phyloP scores from a whole-genome alignment of 1,284 basidiomycete genomes.

The Lentinula novae-zelandiae region DNA sequence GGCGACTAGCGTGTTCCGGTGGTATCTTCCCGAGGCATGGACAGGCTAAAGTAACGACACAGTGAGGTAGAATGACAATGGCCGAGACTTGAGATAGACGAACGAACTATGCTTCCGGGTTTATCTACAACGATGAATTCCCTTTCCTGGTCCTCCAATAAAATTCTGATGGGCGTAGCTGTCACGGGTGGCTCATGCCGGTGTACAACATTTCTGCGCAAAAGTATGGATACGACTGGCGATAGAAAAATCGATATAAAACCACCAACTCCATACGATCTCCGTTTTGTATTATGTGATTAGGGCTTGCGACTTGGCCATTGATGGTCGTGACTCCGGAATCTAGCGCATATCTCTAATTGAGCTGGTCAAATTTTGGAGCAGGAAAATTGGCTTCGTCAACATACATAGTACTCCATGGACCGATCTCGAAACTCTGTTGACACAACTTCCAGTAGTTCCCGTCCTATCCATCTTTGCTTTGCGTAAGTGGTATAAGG shows the following conservation, averaged over 20 bases:
- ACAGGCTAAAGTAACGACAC: conserved; percentile 57
- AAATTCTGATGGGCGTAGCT: conserved; percentile 79
- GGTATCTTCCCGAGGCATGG: conserved; percentile 87
- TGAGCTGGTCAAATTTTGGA: conserved; percentile 34
- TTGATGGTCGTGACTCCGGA: conserved; percentile 96
- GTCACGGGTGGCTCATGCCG: conserved; percentile 96
- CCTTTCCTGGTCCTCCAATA: conserved; percentile 74
- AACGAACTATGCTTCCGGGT: conserved; percentile 86
- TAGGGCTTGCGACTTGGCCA: conserved; percentile 75
- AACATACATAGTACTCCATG: conserved; percentile 88
- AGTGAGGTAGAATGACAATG: conserved; percentile 8
- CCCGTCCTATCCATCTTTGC: conserved; percentile 82
- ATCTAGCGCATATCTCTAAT: conserved; percentile 83
- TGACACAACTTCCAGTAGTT: conserved; percentile 82
- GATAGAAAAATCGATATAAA: conserved; percentile 2
- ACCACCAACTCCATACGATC: conserved; percentile 83
- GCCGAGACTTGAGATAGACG: conserved; percentile 22
- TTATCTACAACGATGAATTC: conserved; percentile 93
- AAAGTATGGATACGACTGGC: conserved; percentile 5
- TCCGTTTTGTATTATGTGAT: conserved; percentile 81
- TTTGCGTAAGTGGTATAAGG: conserved; percentile 92
- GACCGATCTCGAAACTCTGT: conserved; percentile 90
- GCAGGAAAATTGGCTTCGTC: conserved; percentile 10
- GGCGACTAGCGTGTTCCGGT: conserved; percentile 83
- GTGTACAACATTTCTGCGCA: conserved; percentile 83